These are phyloP conservation scores for Tuber borchii DNA, from an alignment of 495 filamentous ascomycete genomes.

Conservation along the genomic window DNA sequence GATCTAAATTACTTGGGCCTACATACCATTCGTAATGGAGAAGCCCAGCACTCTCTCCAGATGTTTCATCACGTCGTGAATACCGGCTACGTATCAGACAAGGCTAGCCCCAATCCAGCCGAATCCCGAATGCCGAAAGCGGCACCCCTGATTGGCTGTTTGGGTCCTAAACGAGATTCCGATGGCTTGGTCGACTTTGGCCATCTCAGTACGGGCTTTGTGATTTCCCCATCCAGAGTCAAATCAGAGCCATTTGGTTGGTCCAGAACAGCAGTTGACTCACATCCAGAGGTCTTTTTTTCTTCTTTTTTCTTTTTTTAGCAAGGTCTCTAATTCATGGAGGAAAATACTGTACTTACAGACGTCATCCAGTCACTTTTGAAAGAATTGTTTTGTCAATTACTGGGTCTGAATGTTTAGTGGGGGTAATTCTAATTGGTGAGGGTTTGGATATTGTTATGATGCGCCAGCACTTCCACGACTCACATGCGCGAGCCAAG, in stretches of 20 bases:
- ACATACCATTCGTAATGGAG: not conserved
- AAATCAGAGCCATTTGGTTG: not conserved
- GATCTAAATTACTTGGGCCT: not conserved
- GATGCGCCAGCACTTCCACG: not conserved
- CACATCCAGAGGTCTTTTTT: not conserved
- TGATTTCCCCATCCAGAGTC: not conserved
- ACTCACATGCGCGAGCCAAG: not conserved
- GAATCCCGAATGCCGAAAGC: not conserved
- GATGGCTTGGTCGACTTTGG: not conserved
- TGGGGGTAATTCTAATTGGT: not conserved
- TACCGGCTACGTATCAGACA: not conserved
- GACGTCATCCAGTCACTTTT: constrained; percentile 1
- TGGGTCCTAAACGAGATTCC: not conserved
- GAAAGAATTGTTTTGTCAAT: not conserved
- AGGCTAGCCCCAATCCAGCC: not conserved
- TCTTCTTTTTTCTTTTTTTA: too few relatives aligned
- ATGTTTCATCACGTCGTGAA: not conserved
- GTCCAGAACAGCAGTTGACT: not conserved
- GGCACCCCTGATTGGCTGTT: not conserved
- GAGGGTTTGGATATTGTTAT: not conserved
- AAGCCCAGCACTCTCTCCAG: not conserved
- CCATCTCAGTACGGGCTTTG: not conserved
- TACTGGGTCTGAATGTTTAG: not conserved
- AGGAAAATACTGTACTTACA: not conserved
- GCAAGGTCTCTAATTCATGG: too few relatives aligned